Evolutionary conservation across 176 grass and related monocot genomes (phyloP).

Genomic region (Calamus simplicifolius): DNA sequence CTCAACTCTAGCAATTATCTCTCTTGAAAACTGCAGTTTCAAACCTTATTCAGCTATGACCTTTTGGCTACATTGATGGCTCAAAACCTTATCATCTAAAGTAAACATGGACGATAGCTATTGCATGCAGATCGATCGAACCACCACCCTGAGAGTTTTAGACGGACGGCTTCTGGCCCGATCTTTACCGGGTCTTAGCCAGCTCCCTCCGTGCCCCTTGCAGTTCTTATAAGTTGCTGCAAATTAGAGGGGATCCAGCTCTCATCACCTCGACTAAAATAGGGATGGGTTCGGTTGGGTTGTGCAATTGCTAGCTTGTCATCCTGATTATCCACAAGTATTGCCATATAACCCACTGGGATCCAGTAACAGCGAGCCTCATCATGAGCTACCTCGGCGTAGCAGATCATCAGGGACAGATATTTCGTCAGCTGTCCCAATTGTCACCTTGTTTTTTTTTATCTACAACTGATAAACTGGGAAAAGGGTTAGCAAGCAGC

Average conservation of each 20-base stretch:
- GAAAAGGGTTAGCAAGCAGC: slow-evolving; percentile 72
- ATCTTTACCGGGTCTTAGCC: slow-evolving; percentile 62
- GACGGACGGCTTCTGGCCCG: slow-evolving; percentile 63
- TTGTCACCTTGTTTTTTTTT: slow-evolving; percentile 74
- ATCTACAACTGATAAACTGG: slow-evolving; percentile 76
- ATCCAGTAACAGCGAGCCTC: slow-evolving; percentile 47
- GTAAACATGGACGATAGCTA: neutral
- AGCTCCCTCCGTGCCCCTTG: slow-evolving; percentile 68
- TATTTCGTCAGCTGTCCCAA: slow-evolving; percentile 68
- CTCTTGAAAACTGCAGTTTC: too few species aligned
- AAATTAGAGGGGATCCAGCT: slow-evolving; percentile 53
- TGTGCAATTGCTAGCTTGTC: slow-evolving; percentile 47
- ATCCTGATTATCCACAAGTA: slow-evolving; percentile 59
- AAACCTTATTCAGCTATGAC: too few species aligned
- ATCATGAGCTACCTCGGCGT: slow-evolving; percentile 57
- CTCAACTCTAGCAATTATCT: too few species aligned
- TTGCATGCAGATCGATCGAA: neutral
- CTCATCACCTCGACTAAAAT: slow-evolving; percentile 58
- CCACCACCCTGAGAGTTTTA: slow-evolving; percentile 40
- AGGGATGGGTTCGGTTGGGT: slow-evolving; percentile 25
- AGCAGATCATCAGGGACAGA: slow-evolving; percentile 70
- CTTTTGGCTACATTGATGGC: too few species aligned
- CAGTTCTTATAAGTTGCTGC: slow-evolving; percentile 29
- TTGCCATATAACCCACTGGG: slow-evolving; percentile 69
- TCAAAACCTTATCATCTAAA: too few species aligned